Evolutionary conservation across 352 stramenopile species (phyloP).

Genomic region (Pythium oligandrum): DNA sequence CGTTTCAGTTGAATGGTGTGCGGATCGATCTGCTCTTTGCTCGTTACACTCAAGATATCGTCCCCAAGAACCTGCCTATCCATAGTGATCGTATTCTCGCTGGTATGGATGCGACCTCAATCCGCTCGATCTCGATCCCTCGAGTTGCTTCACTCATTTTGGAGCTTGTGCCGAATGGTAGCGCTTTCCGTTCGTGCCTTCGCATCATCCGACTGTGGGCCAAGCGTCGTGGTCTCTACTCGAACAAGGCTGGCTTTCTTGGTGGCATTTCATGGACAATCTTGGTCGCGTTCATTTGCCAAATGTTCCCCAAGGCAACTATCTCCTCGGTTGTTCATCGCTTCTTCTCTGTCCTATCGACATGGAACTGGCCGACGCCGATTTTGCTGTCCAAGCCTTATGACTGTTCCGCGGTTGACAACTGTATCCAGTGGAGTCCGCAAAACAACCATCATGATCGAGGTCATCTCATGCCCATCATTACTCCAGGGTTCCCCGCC

Average conservation of each 20-base stretch:
- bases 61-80: constrained; percentile 73
- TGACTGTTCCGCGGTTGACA: constrained; percentile 23
- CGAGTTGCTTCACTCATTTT: constrained; percentile 74
- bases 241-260: constrained; percentile 79
- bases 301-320: constrained; percentile 81
- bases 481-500: constrained; percentile 77
- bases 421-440: constrained; percentile 65
- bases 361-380: constrained; percentile 81
- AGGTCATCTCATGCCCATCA: constrained; percentile 82
- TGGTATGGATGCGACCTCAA: constrained; percentile 70
- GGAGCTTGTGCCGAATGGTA: constrained; percentile 75
- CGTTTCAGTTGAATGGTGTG: constrained; percentile 65
- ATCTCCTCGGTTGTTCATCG: constrained; percentile 67
- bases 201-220: constrained; percentile 78
- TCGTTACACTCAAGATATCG: constrained; percentile 52
- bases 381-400: constrained; percentile 73
- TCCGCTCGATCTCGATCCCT: constrained; percentile 74
- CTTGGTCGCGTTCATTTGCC: constrained; percentile 80
- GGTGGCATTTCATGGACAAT: constrained; percentile 84
- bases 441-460: constrained; percentile 73
- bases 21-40: constrained; percentile 78
- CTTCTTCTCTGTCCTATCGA: constrained; percentile 74
- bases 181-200: constrained; percentile 60
- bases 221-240: constrained; percentile 70
- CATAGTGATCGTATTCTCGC: constrained; percentile 68